phyloP scores from a whole-genome alignment of 106 monocot genomes.

The Platanthera guangdongensis region DNA sequence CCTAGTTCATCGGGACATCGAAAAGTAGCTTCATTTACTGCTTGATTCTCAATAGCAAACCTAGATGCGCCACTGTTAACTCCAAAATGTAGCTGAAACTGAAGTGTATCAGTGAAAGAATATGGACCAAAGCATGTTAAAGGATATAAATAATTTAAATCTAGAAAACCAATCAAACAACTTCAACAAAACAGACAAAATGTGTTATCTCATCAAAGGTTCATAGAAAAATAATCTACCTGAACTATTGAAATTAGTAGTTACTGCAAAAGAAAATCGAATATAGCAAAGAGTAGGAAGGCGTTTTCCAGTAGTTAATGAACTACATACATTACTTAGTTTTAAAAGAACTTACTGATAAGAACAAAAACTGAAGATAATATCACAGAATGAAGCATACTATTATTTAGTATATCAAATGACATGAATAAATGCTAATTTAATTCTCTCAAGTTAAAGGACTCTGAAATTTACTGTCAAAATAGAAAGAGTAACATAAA shows the following conservation, averaged over 20 bases:
- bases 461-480: no score
- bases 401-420: no score
- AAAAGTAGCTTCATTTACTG: slow-evolving; percentile 91
- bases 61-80: slow-evolving; percentile 85
- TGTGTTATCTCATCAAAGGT: background rate
- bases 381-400: background rate
- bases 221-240: background rate
- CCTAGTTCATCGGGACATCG: slow-evolving; percentile 91
- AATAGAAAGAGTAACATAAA: no score
- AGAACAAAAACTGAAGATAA: background rate
- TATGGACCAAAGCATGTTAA: background rate
- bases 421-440: no score
- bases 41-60: slow-evolving; percentile 90
- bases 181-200: background rate
- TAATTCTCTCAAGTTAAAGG: no score
- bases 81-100: slow-evolving; percentile 82
- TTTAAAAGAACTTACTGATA: background rate
- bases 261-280: background rate
- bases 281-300: background rate
- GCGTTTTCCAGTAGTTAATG: background rate
- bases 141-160: background rate
- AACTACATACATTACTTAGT: background rate
- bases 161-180: background rate
- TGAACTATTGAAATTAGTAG: background rate
- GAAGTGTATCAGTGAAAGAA: background rate